Evolutionary conservation across 306 rosid genomes (phyloP), one percentile per base, ranked within the genome.

Genomic region (Abrus precatorius): DNA sequence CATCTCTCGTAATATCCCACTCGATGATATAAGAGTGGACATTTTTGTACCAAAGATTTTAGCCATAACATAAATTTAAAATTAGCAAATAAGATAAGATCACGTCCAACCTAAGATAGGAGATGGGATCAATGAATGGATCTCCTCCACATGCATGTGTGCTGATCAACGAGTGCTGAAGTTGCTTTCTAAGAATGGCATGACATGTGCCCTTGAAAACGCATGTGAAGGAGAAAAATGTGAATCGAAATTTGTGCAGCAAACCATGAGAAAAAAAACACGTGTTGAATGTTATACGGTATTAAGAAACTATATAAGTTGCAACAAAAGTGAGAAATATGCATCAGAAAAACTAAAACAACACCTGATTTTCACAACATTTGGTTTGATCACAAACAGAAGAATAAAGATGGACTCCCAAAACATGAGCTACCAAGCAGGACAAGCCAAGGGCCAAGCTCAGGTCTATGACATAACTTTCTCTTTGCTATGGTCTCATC

Each of bases 361-460:
- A 67, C 11, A 72, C 41, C 34, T 55, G 55, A 28, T 78, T 69
- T 80, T 40, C 65, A 50, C 45, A 47, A 56, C 71, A 34, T 4
- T 63, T 69, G 59, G 40, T 80, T 49, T 36, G 5, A 36, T 56
- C 49, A 14, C 13, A 14, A 62, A 29, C 32, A 70, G n/a, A 82
- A 62, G 47, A 62, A 62, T 20, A 20, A 4, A 54, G 44, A 83
- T 88, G 55, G 87, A 86, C 60, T 43, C 89, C 4, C 59, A 88
- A 61, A 84, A 78, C 40, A 33, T 56, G 47, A 75, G 82, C 84
- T 86, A 81, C 77, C 41, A 84, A 6, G 93, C 83, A 28, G 95
- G 93, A 7, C 85, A 84, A 81, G 86, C 95, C 86, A 75, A 89
- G 78, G 91, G 93, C 75, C 89, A 83, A 80, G 45, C 90, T 45